Conservation (phyloP, 2,329 filamentous ascomycete genomes). For the Blastomyces silverae region DNA sequence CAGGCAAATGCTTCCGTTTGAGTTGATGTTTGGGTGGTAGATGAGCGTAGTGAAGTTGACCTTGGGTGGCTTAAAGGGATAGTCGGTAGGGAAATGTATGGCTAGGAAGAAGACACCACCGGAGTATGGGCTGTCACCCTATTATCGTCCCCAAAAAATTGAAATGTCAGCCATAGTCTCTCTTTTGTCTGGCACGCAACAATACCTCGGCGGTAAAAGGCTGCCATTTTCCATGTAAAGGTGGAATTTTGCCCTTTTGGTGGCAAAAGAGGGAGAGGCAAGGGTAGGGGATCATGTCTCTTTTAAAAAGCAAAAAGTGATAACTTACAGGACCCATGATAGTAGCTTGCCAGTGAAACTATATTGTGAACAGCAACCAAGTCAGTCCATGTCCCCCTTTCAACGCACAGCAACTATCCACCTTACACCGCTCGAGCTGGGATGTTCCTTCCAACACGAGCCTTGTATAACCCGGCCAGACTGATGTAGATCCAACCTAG, state of each 20-base stretch:
- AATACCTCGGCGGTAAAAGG: background rate
- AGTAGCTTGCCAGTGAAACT: slow-evolving; percentile 99
- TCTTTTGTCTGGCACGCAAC: background rate
- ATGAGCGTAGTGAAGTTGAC: slow-evolving; percentile 99
- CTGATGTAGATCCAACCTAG: slow-evolving; percentile 18
- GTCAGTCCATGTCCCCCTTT: slow-evolving; percentile 19
- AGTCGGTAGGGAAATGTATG: slow-evolving; percentile 99
- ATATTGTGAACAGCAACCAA: slow-evolving; percentile 31
- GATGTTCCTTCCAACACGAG: slow-evolving; percentile 6
- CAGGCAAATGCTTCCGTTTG: slow-evolving; percentile 97
- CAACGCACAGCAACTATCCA: slow-evolving; percentile 1
- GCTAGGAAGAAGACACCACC: slow-evolving; percentile 98
- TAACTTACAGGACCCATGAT: slow-evolving; percentile 96
- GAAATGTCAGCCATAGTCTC: slow-evolving; percentile 14
- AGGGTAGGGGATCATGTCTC: slow-evolving; percentile 11
- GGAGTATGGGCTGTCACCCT: slow-evolving; percentile 95
- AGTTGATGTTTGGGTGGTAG: slow-evolving; percentile 99
- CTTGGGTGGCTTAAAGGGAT: slow-evolving; percentile 99
- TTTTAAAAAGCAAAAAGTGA: slow-evolving; percentile 22
- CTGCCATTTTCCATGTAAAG: background rate
- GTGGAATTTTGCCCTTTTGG: background rate
- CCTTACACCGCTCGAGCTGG: slow-evolving; percentile 12
- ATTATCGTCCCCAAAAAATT: slow-evolving; percentile 14
- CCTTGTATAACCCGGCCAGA: slow-evolving; percentile 14
- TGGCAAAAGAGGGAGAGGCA: background rate